These are phyloP conservation scores for Lecanicillium sp. DNA, from an alignment of 2,329 filamentous ascomycete species.

Conservation along the genomic window DNA sequence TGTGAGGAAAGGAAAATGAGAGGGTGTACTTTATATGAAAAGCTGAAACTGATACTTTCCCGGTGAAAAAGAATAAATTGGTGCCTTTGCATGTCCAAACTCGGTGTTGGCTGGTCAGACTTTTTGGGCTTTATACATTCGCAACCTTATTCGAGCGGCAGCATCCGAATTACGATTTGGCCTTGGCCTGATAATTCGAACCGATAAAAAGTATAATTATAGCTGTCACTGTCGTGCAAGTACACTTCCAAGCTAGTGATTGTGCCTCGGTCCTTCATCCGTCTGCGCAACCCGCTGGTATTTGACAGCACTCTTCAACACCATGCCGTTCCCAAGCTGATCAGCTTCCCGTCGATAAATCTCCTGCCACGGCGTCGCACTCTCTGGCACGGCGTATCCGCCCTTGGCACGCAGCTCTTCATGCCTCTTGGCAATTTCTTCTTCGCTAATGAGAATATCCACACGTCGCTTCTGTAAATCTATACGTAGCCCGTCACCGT, in stretches of 20 bases:
- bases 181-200: no score
- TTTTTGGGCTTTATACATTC: no score
- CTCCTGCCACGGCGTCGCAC: constrained; percentile 41
- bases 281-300: constrained; percentile 37
- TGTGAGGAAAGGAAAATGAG: no score
- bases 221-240: no score
- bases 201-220: not conserved
- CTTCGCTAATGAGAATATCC: constrained; percentile 33
- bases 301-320: constrained; percentile 33
- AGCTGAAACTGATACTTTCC: no score
- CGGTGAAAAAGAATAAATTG: no score
- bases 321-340: constrained; percentile 37
- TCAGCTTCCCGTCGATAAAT: constrained; percentile 37
- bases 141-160: no score
- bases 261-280: constrained; percentile 31
- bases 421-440: constrained; percentile 31
- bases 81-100: no score
- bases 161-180: no score
- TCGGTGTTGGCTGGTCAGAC: no score
- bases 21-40: no score
- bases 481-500: constrained; percentile 41
- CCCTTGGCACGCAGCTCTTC: constrained; percentile 26
- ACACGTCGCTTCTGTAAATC: constrained; percentile 40
- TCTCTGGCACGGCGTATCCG: constrained; percentile 28
- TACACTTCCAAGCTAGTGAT: constrained; percentile 23